phyloP scores from a whole-genome alignment of 129 eudicot genomes.

The Tagetes erecta region DNA sequence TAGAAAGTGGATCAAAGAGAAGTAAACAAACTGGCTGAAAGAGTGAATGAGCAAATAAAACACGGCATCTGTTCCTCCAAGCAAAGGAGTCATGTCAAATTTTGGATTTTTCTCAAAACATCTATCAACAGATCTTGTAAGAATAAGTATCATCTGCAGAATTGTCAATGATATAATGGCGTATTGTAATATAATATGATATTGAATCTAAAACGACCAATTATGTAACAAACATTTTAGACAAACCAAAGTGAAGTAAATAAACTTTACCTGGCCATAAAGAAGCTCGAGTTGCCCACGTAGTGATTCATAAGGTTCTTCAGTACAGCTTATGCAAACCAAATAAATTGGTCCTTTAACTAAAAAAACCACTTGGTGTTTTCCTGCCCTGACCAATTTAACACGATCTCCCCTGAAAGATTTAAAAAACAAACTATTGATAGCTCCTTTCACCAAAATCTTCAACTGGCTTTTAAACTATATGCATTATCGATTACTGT shows the following conservation, averaged over 20 bases:
- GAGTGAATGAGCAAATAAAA: slow-evolving; percentile 96
- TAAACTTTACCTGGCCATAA: slow-evolving; percentile 75
- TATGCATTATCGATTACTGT: too few relatives aligned
- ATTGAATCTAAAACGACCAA: neutral
- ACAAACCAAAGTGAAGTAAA: neutral
- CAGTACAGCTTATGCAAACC: slow-evolving; percentile 98
- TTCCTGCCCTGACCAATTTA: slow-evolving; percentile 90
- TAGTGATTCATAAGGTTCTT: slow-evolving; percentile 88
- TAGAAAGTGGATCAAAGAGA: neutral
- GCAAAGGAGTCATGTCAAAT: slow-evolving; percentile 99
- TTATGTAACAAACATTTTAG: neutral
- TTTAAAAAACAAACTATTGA: slow-evolving; percentile 29
- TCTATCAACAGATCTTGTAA: slow-evolving; percentile 88
- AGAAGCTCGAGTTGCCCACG: slow-evolving; percentile 84
- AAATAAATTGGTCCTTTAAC: slow-evolving; percentile 97
- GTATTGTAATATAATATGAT: neutral
- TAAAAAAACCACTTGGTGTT: slow-evolving; percentile 96
- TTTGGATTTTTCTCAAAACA: slow-evolving; percentile 95
- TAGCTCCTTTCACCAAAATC: slow-evolving; percentile 4
- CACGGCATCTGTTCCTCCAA: slow-evolving; percentile 92
- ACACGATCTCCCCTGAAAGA: slow-evolving; percentile 87
- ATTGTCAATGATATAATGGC: slow-evolving; percentile 1
- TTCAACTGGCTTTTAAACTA: neutral
- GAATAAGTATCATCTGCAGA: slow-evolving; percentile 93
- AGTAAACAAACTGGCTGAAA: slow-evolving; percentile 72